phyloP scores from a whole-genome alignment of 225 moss, liverwort and hornwort genomes.

The Neckera pumila region DNA sequence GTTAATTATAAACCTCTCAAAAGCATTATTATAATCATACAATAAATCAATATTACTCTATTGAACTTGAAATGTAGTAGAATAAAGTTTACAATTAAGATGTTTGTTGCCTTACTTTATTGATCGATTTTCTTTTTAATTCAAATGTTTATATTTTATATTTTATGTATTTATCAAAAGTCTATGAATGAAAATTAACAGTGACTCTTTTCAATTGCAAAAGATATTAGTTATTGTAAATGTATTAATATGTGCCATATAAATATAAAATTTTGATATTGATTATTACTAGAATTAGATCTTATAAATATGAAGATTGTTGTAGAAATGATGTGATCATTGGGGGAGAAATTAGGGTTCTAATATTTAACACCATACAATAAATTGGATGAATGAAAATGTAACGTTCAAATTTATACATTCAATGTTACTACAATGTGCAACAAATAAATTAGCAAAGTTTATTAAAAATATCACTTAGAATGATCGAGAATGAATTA shows the following conservation, averaged over 20 bases:
- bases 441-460: not conserved
- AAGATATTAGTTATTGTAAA: not conserved
- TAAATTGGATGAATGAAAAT: not conserved
- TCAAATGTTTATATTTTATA: not conserved
- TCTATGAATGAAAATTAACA: not conserved
- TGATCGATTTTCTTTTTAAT: not conserved
- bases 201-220: not conserved
- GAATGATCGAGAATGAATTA: fast-evolving
- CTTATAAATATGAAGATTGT: not conserved
- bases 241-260: not conserved
- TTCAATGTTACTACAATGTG: too few species aligned
- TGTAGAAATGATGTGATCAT: not conserved
- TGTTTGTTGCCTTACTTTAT: not conserved
- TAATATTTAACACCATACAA: not conserved
- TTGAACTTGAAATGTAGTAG: not conserved
- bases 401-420: not conserved
- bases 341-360: not conserved
- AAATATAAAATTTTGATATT: not conserved
- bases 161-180: too few species aligned
- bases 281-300: not conserved
- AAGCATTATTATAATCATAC: not conserved
- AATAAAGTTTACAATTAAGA: not conserved
- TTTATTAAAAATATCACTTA: not conserved
- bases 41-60: not conserved
- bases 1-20: not conserved